Percentiles rank a stretch among this genome's conserved stretches.
Conservation (phyloP, 306 rosid species). For the Pterocarpus santalinus region DNA sequence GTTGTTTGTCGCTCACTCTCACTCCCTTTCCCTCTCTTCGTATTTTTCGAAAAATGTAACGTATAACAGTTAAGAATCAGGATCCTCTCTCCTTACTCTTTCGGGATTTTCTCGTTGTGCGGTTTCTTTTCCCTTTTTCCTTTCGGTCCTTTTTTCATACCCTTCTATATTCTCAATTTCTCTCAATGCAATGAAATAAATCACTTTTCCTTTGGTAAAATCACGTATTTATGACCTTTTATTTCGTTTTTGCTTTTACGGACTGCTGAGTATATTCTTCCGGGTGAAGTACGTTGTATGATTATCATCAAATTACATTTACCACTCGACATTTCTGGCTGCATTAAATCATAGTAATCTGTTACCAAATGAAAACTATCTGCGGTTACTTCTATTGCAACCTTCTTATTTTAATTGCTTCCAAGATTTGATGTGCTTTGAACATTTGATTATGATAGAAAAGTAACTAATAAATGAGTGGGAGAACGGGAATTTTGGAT, state of each 20-base stretch:
- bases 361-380: not conserved
- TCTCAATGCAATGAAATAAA: no score
- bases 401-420: not conserved
- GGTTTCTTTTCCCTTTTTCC: not conserved
- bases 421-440: not conserved
- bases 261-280: no score
- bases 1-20: no score
- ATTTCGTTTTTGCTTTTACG: no score
- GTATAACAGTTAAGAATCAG: no score
- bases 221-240: not conserved
- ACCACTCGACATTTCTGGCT: not conserved
- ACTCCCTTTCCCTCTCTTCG: no score
- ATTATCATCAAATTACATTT: not conserved
- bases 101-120: no score
- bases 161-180: not conserved
- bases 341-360: not conserved
- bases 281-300: not conserved
- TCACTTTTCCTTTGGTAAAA: not conserved
- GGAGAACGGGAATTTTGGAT: no score
- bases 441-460: not conserved
- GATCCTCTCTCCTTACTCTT: no score
- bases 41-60: no score
- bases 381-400: not conserved
- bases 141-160: not conserved
- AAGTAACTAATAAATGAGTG: not conserved